A percentile compares a stretch with the other conserved stretches of the same genome.
Evolutionary conservation across 139 green algal species (phyloP).

Genomic region (Coccomyxa sp.): DNA sequence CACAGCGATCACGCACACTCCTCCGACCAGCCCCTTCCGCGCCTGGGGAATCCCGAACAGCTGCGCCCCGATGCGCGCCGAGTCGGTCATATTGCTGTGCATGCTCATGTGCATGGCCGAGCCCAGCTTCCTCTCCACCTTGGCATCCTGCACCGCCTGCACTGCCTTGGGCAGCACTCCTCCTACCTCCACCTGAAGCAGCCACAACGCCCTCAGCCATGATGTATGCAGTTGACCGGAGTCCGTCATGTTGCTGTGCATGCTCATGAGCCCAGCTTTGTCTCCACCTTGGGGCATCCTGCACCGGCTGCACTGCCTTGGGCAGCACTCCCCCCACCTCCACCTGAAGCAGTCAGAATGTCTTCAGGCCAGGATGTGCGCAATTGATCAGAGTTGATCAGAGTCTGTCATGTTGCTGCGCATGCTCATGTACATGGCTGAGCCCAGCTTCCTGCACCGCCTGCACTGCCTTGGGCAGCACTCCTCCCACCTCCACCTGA

Average conservation of each 20-base stretch:
- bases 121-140: not conserved
- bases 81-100: not conserved
- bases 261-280: not conserved
- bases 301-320: too few species aligned
- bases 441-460: not conserved
- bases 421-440: not conserved
- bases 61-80: not conserved
- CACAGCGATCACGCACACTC: not conserved
- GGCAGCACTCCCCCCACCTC: too few species aligned
- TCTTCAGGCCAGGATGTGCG: too few species aligned
- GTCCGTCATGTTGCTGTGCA: not conserved
- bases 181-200: too few species aligned
- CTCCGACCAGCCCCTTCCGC: not conserved
- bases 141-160: too few species aligned
- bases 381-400: too few species aligned
- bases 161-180: too few species aligned
- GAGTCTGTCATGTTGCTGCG: not conserved
- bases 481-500: too few species aligned
- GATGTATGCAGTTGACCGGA: too few species aligned
- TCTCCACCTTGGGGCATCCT: not conserved
- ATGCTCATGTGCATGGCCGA: not conserved
- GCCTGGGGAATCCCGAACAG: not conserved
- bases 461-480: too few species aligned
- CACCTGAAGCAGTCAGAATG: too few species aligned
- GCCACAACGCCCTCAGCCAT: too few species aligned